Conservation (phyloP, 1,139 yeast genomes). For the Candida smagusa region DNA sequence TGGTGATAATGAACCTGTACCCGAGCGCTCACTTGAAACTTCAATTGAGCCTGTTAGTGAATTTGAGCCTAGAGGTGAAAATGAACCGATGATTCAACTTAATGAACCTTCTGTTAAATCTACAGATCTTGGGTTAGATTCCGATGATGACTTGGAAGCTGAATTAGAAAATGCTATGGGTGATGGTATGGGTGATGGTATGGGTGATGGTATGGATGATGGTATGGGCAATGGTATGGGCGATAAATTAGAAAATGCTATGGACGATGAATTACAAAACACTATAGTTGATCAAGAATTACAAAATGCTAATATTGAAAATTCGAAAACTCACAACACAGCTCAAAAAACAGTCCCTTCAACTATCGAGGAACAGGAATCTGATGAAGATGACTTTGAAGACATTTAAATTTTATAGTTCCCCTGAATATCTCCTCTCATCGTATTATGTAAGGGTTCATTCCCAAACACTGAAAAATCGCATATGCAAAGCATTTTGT, state of each 20-base stretch:
- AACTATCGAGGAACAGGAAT: conserved; percentile 7
- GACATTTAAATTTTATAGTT: conserved; percentile 8
- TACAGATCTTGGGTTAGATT: conserved; percentile 1
- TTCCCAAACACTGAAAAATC: background rate
- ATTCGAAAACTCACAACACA: background rate
- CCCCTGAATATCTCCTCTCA: too few relatives aligned
- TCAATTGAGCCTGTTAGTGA: background rate
- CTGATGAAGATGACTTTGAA: conserved; percentile 14
- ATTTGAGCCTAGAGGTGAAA: background rate
- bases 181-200: too few relatives aligned
- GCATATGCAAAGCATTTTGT: background rate
- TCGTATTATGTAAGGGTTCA: background rate
- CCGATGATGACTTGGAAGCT: conserved; percentile 5
- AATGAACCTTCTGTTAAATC: too few relatives aligned
- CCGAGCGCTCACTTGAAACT: background rate
- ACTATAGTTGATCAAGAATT: too few relatives aligned
- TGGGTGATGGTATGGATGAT: too few relatives aligned
- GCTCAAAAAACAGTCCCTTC: background rate
- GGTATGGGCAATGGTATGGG: too few relatives aligned
- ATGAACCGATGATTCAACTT: too few relatives aligned
- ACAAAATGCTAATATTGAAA: too few relatives aligned
- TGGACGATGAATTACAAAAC: too few relatives aligned
- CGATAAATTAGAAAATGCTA: conserved; percentile 6
- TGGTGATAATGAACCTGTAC: conserved; percentile 5
- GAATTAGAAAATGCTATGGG: conserved; percentile 7